Percentiles rank a stretch among this genome's conserved stretches.
These are phyloP conservation scores for Agaricus subrufescens DNA, from an alignment of 768 basidiomycete species.

Conservation along the genomic window DNA sequence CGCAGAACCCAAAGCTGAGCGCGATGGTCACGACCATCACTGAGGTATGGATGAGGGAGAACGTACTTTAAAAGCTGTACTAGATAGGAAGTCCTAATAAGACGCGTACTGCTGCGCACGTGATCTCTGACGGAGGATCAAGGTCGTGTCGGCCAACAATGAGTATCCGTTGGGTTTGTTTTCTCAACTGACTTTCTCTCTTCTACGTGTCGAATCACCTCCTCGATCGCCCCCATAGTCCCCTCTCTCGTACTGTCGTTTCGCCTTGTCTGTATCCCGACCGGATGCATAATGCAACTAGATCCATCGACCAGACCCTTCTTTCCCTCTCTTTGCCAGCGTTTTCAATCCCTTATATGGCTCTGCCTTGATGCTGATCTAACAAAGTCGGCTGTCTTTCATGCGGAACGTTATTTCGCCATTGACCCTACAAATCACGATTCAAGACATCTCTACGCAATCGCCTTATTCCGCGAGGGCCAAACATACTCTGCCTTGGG, in stretches of 20 bases:
- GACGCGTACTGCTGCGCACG: conserved; percentile 7
- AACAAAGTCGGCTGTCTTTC: conserved; percentile 77
- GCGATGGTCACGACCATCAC: conserved; percentile 68
- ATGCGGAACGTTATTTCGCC: conserved; percentile 80
- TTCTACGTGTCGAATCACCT: conserved; percentile 5
- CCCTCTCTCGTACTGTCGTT: conserved; percentile 26
- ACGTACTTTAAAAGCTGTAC: conserved; percentile 4
- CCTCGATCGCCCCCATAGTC: not conserved
- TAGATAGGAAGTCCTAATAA: conserved; percentile 1
- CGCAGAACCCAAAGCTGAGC: conserved; percentile 67
- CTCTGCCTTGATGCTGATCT: conserved; percentile 81
- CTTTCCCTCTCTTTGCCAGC: conserved; percentile 57
- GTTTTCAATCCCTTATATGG: conserved; percentile 74
- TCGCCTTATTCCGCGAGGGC: conserved; percentile 61
- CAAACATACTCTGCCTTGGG: conserved; percentile 73
- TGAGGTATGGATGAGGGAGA: conserved; percentile 23
- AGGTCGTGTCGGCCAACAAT: conserved; percentile 1
- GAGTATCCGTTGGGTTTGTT: conserved; percentile 1
- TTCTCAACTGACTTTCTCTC: not conserved
- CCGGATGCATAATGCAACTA: conserved; percentile 43
- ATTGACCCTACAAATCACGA: conserved; percentile 71
- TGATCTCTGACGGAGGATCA: conserved; percentile 9
- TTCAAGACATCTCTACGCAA: conserved; percentile 82
- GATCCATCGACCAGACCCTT: conserved; percentile 39
- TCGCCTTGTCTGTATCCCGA: conserved; percentile 7